A percentile compares a stretch with the other conserved stretches of the same genome.
These are phyloP conservation scores for Globisporangium splendens DNA, from an alignment of 352 stramenopile genomes.

Conservation along the genomic window DNA sequence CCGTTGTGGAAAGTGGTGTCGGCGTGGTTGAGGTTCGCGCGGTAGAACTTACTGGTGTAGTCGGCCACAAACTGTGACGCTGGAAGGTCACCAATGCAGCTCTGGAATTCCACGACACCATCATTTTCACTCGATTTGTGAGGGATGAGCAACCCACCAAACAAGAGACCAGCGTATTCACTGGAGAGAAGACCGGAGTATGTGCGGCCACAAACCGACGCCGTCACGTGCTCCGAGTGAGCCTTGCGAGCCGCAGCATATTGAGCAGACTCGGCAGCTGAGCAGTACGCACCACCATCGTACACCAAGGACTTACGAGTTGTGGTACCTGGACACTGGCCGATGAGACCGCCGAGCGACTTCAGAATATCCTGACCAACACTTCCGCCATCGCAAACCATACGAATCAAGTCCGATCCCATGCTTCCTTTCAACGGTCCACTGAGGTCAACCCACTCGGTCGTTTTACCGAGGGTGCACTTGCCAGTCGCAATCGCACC, in stretches of 20 bases:
- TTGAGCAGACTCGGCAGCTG: conserved; percentile 14
- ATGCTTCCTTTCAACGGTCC: conserved; percentile 44
- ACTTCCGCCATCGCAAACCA: no score
- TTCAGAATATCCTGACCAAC: no score
- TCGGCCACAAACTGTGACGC: conserved; percentile 26
- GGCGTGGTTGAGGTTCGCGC: conserved; percentile 39
- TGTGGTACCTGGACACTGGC: conserved; percentile 29
- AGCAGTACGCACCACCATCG: conserved; percentile 21
- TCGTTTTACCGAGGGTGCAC: conserved; percentile 14
- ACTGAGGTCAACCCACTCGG: conserved; percentile 40
- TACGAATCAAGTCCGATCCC: conserved; percentile 28
- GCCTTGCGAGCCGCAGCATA: conserved; percentile 31
- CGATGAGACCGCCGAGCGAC: conserved; percentile 10
- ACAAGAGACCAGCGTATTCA: no score
- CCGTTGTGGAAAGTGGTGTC: conserved; percentile 38
- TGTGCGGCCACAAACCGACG: conserved; percentile 15
- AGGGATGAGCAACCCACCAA: no score
- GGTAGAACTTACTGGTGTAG: conserved; percentile 34
- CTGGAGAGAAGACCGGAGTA: no score
- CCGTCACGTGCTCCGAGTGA: conserved; percentile 27
- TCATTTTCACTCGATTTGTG: no score
- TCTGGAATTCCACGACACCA: conserved; percentile 27
- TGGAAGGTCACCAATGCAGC: conserved; percentile 27
- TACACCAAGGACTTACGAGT: conserved; percentile 33
- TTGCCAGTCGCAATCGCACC: conserved; percentile 25